Base-by-base conservation (phyloP, 306 rosid species). In the Prunus dulcis region DNA sequence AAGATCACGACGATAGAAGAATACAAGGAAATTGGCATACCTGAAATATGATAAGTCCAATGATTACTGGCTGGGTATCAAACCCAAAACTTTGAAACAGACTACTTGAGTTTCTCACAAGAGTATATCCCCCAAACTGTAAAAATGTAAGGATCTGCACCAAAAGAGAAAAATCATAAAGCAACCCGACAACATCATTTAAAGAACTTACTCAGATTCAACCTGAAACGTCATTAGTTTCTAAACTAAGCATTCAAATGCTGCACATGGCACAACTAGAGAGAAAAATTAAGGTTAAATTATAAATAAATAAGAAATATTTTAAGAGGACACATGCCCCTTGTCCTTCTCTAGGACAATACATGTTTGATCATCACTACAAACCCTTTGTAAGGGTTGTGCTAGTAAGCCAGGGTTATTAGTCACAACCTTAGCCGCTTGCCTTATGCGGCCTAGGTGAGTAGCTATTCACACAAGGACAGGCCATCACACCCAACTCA, bases 41-140 rank as follows among this genome's bases (percentile, higher is more conserved):
- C 97, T 95, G 99, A 69, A 95, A 95, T 81, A 95, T 78, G 80
- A 95, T 83, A 73, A 95, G 93, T 82, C 99, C 96, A 84, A 87
- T 92, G 69, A 92, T 96, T 65, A 95, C 99, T 28, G 99, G 98
- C 78, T 92, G 97, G 38, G 97, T 85, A 65, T 95, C 96, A 76
- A 95, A 95, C 76, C 98, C 98, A 67, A 95, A 94, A 88, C 97
- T 92, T 73, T 67, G 89, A 80, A 86, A 95, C 74, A 95, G 84
- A 82, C 93, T 89, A 28, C 79, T 87, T 50, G 97, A 92, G 87
- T 95, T 95, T 79, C 99, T 87, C 83, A 95, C 99, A 46, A 92
- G 88, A 32, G 99, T 89, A 82, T 90, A 95, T 56, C 99, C 99
- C 63, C 99, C 99, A 84, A 95, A 95, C 90, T 95, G 99, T 88